Evolutionary conservation across 805 yeast genomes (phyloP).

Genomic region (Torulaspora delbrueckii): DNA sequence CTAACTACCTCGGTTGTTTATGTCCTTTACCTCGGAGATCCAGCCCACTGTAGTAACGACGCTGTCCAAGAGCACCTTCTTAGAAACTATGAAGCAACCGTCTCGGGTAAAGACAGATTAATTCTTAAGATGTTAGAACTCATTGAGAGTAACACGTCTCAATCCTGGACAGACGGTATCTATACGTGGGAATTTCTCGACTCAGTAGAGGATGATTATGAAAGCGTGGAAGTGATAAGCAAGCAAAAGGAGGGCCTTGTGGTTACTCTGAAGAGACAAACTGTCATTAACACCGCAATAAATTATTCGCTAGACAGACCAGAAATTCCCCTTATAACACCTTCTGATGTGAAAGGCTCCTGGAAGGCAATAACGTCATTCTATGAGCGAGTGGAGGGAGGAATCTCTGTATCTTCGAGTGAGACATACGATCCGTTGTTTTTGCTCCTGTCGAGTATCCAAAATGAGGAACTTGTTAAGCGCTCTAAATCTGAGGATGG

Average conservation of each 20-base stretch:
- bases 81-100: conserved; percentile 58
- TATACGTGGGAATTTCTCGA: conserved; percentile 61
- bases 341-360: conserved; percentile 8
- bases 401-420: conserved; percentile 17
- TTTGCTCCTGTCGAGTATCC: conserved; percentile 53
- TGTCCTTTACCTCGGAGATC: conserved; percentile 47
- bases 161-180: conserved; percentile 64
- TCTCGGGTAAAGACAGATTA: conserved; percentile 54
- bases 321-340: conserved; percentile 24
- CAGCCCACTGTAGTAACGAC: conserved; percentile 42
- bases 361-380: conserved; percentile 25
- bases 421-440: conserved; percentile 66
- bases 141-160: conserved; percentile 50
- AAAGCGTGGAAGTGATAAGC: conserved; percentile 43
- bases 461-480: conserved; percentile 58
- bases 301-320: conserved; percentile 33
- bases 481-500: conserved; percentile 32
- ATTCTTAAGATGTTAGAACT: conserved; percentile 50
- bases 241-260: conserved; percentile 45
- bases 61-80: conserved; percentile 48
- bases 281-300: conserved; percentile 46
- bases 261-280: conserved; percentile 47
- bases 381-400: conserved; percentile 10
- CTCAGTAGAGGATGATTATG: conserved; percentile 38
- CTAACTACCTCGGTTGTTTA: conserved; percentile 45